Evolutionary conservation across 306 rosid genomes (phyloP).

Genomic region (Fragaria vesca): DNA sequence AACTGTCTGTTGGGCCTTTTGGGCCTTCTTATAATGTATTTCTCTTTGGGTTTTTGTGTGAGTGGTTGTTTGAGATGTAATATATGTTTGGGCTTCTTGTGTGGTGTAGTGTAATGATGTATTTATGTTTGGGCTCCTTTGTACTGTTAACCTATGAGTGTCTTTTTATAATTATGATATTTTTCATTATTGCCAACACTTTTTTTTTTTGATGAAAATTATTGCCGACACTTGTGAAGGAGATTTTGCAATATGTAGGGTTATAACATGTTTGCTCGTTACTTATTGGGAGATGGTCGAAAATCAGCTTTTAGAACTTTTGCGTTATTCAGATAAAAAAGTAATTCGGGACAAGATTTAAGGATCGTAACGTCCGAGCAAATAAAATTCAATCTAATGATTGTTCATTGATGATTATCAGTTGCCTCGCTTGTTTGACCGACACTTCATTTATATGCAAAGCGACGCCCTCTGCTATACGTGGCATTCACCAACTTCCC

Average conservation of each 20-base stretch:
- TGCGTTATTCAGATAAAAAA: background rate
- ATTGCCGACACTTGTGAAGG: too few species aligned
- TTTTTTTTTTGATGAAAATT: too few species aligned
- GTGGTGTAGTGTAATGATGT: background rate
- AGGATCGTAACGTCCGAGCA: background rate
- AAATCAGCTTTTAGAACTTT: background rate
- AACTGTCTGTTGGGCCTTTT: background rate
- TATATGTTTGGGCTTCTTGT: background rate
- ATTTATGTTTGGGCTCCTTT: background rate
- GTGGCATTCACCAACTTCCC: background rate
- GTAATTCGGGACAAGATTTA: background rate
- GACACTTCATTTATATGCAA: background rate
- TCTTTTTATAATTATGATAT: too few species aligned
- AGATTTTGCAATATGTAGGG: background rate
- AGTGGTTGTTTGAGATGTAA: too few species aligned
- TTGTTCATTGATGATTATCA: background rate
- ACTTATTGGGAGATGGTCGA: background rate
- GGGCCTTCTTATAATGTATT: background rate
- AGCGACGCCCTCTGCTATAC: background rate
- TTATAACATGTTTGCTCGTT: too few species aligned
- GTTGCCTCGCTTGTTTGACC: background rate
- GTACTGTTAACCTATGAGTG: background rate
- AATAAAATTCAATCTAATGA: background rate
- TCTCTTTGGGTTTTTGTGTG: too few species aligned
- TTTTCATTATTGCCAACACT: too few species aligned